phyloP scores from a whole-genome alignment of 345 rosid genomes.

The Eucalyptus polybractea region DNA sequence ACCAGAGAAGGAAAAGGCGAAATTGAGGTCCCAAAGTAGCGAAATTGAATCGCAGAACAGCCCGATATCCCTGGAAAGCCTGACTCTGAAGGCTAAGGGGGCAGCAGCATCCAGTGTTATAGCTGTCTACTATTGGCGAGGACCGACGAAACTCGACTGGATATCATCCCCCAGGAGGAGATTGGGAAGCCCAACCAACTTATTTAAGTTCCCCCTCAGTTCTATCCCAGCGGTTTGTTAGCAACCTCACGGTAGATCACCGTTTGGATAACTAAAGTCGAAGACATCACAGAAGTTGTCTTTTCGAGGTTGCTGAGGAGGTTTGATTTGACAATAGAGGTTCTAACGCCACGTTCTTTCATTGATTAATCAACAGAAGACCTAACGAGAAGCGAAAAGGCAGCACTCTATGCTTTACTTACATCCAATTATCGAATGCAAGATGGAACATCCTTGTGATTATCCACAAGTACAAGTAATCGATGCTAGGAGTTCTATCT shows the following conservation, averaged over 20 bases:
- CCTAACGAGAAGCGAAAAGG: background rate
- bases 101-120: background rate
- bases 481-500: background rate
- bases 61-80: background rate
- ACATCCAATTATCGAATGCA: background rate
- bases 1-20: slow-evolving; percentile 4
- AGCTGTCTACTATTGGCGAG: background rate
- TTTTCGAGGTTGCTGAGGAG: background rate
- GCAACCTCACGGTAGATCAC: background rate
- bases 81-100: background rate
- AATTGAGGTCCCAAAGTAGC: background rate
- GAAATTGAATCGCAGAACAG: background rate
- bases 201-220: background rate
- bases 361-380: background rate
- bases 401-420: background rate
- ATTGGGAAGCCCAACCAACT: background rate
- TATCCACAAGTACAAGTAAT: background rate
- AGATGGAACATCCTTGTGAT: background rate
- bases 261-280: background rate
- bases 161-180: background rate
- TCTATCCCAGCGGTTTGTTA: background rate
- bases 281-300: background rate
- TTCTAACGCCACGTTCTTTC: background rate
- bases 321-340: background rate
- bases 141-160: background rate